These are phyloP conservation scores for Exophiala phaeomuriformis DNA, from an alignment of 2,329 filamentous ascomycete genomes.

Conservation along the genomic window DNA sequence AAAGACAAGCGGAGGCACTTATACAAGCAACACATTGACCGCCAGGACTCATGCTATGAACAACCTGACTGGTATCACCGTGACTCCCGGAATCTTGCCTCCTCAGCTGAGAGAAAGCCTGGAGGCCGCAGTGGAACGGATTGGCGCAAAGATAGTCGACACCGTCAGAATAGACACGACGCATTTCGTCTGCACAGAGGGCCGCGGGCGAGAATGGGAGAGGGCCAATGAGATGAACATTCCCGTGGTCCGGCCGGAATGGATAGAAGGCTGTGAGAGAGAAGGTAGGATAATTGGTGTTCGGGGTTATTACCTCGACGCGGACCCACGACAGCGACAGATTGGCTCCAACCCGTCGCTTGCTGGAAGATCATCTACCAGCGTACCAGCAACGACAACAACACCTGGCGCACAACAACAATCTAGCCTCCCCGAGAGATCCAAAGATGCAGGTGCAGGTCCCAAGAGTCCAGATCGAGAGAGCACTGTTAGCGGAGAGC, in stretches of 20 bases:
- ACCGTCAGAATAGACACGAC: conserved; percentile 92
- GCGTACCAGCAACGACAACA: conserved; percentile 30
- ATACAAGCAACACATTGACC: conserved; percentile 70
- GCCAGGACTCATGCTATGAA: conserved; percentile 98
- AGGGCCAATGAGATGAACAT: conserved; percentile 97
- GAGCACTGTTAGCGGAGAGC: conserved; percentile 22
- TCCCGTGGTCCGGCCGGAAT: conserved; percentile 90
- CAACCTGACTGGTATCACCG: conserved; percentile 87
- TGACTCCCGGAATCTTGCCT: conserved; percentile 82
- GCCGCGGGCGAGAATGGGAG: conserved; percentile 83
- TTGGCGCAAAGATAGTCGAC: conserved; percentile 87
- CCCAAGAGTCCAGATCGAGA: conserved; percentile 23
- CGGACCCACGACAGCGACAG: conserved; percentile 58
- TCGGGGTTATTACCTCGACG: conserved; percentile 91
- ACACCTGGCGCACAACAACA: conserved; percentile 20
- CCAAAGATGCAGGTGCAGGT: conserved; percentile 26
- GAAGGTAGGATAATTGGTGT: conserved; percentile 90
- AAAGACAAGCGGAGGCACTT: conserved; percentile 83
- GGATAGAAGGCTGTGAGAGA: conserved; percentile 93
- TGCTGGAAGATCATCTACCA: conserved; percentile 4
- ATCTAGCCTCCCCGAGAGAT: conserved; percentile 19
- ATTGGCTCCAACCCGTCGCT: conserved; percentile 31
- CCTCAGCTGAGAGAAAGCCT: conserved; percentile 65
- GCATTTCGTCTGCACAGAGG: conserved; percentile 95
- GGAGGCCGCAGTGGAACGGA: conserved; percentile 67